Base-by-base conservation (phyloP, 805 yeast genomes). In the Priceomyces melissophilus region DNA sequence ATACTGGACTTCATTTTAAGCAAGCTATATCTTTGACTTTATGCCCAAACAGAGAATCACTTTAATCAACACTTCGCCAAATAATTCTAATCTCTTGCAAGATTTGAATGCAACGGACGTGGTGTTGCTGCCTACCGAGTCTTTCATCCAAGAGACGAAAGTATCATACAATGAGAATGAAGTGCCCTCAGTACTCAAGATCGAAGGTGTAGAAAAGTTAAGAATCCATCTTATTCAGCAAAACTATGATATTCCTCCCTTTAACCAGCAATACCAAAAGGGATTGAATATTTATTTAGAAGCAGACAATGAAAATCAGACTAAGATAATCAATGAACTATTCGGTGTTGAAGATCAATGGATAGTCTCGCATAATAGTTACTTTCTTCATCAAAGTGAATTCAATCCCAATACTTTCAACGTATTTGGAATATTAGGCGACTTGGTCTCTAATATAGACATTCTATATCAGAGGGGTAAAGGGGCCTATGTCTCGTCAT, bases 31-130 rank as follows among this genome's bases (percentile, higher is more conserved):
- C 7, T 4, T 12, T 29, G 14, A 29, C 32, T 13, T 12, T 30
- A 52, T 51, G 54, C 44, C 53, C 34, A 60, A 56, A 47, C 69
- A 65, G 34, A 50, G 71, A 46, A 52, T 58, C 11, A 63, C 71
- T 14, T 41, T 64, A 25, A 49, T 54, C 43, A 64, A 63, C 43
- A 63, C 61, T 10, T 46, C 43, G 4, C 27, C 40, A 3, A 45
- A 47, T 17, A 55, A 61, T 38, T 65, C 62, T 36, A 49, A 46
- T 14, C 37, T 64, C 13, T 52, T 65, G 9, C 33, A 46, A 10
- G 29, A 37, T 4, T 43, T 55, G 8, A 45, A 46, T 36, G 23
- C 40, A 7, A 43, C 50, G 1, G 38, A 45, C 30, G 30, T 57
- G 10, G 15, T 46, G 3, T 44, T 45, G 16, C 37, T 40, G 10